A percentile compares a stretch with the other conserved stretches of the same genome.
Evolutionary conservation across 257 asterid genomes (phyloP).

Genomic region (Solanum gracilifrons): DNA sequence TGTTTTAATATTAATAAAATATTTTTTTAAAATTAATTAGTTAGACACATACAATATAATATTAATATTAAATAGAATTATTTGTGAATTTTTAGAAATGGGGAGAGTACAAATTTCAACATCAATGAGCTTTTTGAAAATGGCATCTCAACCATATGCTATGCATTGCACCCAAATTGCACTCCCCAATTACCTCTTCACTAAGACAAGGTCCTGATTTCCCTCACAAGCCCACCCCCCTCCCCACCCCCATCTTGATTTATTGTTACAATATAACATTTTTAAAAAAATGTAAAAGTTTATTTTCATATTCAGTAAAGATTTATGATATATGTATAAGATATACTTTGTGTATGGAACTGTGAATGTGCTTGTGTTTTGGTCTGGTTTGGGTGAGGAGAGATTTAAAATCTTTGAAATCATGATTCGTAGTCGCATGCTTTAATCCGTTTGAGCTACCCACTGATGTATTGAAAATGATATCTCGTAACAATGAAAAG

Average conservation of each 20-base stretch:
- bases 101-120: conserved; percentile 11
- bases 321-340: not conserved
- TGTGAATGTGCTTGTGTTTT: not conserved
- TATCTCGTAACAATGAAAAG: not conserved
- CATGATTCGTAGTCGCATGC: not conserved
- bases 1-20: not conserved
- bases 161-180: not conserved
- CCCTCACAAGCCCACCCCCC: not conserved
- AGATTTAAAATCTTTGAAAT: not conserved
- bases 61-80: not conserved
- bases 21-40: not conserved
- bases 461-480: no score
- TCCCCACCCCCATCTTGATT: not conserved
- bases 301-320: not conserved
- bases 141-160: conserved; percentile 14
- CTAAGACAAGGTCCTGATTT: conserved; percentile 17
- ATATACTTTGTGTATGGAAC: not conserved
- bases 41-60: not conserved
- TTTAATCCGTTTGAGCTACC: not conserved
- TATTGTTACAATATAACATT: no score
- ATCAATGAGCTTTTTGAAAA: conserved; percentile 10
- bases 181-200: conserved; percentile 3
- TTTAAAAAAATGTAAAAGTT: not conserved
- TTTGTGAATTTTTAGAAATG: not conserved
- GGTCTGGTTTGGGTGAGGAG: not conserved